Evolutionary conservation across 2,329 filamentous ascomycete genomes (phyloP).

Genomic region (Clonostachys byssicola): DNA sequence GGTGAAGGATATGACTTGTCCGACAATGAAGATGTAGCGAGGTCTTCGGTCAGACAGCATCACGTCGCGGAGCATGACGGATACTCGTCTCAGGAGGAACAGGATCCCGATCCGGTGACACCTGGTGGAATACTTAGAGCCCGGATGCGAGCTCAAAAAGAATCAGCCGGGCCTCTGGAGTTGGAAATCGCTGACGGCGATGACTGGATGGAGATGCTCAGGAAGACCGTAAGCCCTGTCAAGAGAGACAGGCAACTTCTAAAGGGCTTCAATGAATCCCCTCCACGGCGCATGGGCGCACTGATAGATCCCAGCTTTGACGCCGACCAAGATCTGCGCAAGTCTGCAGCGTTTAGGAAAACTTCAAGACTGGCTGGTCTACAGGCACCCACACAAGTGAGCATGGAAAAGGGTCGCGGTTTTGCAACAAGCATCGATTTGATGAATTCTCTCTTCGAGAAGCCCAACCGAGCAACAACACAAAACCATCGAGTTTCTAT

Average conservation of each 20-base stretch:
- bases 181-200: slow-evolving; percentile 65
- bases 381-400: slow-evolving; percentile 21
- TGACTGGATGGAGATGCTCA: slow-evolving; percentile 91
- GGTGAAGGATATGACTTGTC: slow-evolving; percentile 75
- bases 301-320: slow-evolving; percentile 18
- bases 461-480: slow-evolving; percentile 51
- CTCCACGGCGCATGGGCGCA: slow-evolving; percentile 27
- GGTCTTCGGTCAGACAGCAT: slow-evolving; percentile 70
- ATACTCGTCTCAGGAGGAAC: slow-evolving; percentile 49
- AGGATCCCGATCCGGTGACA: slow-evolving; percentile 32
- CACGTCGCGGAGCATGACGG: slow-evolving; percentile 70
- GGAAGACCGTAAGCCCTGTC: slow-evolving; percentile 88
- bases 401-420: slow-evolving; percentile 50
- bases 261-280: slow-evolving; percentile 50
- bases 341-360: slow-evolving; percentile 13
- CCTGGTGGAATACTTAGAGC: slow-evolving; percentile 61
- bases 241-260: slow-evolving; percentile 83
- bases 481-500: slow-evolving; percentile 47
- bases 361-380: slow-evolving; percentile 20
- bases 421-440: slow-evolving; percentile 90
- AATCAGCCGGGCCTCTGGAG: slow-evolving; percentile 51
- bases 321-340: slow-evolving; percentile 46
- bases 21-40: slow-evolving; percentile 70
- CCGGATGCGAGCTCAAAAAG: slow-evolving; percentile 59
- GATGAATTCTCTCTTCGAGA: slow-evolving; percentile 90